phyloP scores from a whole-genome alignment of 176 grass and related monocot genomes.

The Phyllostachys edulis region DNA sequence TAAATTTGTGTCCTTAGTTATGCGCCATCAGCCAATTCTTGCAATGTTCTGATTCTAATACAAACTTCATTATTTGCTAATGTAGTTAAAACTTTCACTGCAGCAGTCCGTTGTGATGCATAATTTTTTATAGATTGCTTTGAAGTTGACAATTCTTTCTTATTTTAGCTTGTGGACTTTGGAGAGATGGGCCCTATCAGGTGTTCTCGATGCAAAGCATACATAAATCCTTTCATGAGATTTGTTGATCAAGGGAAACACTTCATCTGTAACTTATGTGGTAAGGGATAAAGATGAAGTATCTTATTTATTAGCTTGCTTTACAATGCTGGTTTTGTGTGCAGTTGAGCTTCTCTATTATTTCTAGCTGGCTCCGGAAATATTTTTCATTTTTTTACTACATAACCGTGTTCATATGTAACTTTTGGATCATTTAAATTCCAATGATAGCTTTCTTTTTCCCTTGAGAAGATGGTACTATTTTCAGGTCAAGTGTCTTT shows the following conservation, averaged over 20 bases:
- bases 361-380: not conserved
- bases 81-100: not conserved
- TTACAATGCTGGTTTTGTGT: constrained; percentile 5
- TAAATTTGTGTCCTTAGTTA: not conserved
- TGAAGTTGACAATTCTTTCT: constrained; percentile 15
- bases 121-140: not conserved
- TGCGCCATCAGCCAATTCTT: not conserved
- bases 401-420: not conserved
- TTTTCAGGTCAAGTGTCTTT: not conserved
- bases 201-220: constrained; percentile 86
- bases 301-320: constrained; percentile 13
- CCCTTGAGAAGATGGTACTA: not conserved
- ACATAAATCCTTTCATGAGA: constrained; percentile 92
- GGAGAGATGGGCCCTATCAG: constrained; percentile 82
- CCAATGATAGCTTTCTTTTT: not conserved
- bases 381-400: not conserved
- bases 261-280: constrained; percentile 84
- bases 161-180: constrained; percentile 77
- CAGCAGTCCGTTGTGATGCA: not conserved
- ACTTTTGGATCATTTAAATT: not conserved
- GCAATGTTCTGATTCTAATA: constrained; percentile 3
- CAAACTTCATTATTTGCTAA: not conserved
- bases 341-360: not conserved
- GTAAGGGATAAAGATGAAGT: constrained; percentile 36
- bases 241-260: constrained; percentile 76